Evolutionary conservation across 352 stramenopile genomes (phyloP).

Genomic region (Phytopythium montanum): DNA sequence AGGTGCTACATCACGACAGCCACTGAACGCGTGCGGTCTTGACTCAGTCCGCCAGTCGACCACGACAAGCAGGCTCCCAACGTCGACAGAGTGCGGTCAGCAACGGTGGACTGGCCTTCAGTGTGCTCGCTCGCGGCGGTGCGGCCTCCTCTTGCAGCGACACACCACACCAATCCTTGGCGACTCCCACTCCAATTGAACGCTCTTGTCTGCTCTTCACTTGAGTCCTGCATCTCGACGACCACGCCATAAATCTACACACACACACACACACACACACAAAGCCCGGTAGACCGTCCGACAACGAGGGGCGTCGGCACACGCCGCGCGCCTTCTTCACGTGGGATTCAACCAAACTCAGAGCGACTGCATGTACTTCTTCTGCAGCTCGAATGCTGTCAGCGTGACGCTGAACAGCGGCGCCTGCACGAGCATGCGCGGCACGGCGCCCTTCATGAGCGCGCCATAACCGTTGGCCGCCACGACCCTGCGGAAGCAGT

Average conservation of each 20-base stretch:
- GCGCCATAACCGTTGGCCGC: constrained; percentile 68
- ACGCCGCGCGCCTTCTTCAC: neutral
- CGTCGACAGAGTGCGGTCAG: no score
- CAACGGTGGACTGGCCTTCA: no score
- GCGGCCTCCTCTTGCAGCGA: no score
- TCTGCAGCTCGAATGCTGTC: constrained; percentile 85
- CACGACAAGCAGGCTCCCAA: no score
- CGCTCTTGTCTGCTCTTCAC: no score
- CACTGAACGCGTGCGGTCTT: no score
- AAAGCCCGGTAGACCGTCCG: neutral
- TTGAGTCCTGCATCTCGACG: no score
- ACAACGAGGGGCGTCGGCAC: neutral
- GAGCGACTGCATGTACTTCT: constrained; percentile 80
- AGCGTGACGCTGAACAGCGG: constrained; percentile 86
- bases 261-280: neutral
- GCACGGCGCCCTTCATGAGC: constrained; percentile 81
- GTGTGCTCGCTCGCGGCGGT: no score
- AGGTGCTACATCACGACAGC: no score
- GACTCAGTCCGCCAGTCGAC: no score
- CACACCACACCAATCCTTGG: no score
- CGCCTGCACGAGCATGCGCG: constrained; percentile 87
- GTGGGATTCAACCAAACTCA: constrained; percentile 7
- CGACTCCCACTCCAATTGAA: no score
- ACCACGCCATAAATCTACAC: neutral
- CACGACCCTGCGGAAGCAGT: constrained; percentile 83